These are phyloP conservation scores for Inga laurina DNA, from an alignment of 306 rosid species.

Conservation along the genomic window DNA sequence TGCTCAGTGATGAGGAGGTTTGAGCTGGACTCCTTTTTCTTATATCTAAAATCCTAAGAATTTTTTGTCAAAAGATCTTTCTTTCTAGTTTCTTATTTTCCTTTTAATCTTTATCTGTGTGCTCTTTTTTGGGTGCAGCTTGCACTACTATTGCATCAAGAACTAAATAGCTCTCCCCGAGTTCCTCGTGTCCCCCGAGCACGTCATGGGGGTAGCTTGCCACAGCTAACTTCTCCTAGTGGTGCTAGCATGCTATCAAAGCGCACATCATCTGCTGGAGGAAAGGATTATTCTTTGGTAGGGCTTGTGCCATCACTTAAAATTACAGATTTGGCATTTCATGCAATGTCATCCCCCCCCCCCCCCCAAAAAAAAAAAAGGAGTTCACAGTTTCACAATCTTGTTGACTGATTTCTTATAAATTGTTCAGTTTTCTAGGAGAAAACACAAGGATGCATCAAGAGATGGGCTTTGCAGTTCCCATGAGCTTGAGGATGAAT, in stretches of 20 bases:
- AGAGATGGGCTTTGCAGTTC: slow-evolving; percentile 68
- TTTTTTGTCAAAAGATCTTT: background rate
- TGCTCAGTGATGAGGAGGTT: slow-evolving; percentile 95
- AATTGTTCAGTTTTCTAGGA: slow-evolving; percentile 61
- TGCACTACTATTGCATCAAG: slow-evolving; percentile 92
- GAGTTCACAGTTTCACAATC: slow-evolving; percentile 11
- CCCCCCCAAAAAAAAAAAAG: too few relatives aligned
- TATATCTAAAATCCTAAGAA: slow-evolving; percentile 5
- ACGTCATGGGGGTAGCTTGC: slow-evolving; percentile 79
- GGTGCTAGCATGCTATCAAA: slow-evolving; percentile 74
- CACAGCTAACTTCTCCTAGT: slow-evolving; percentile 76
- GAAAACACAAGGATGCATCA: slow-evolving; percentile 76
- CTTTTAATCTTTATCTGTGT: slow-evolving; percentile 1
- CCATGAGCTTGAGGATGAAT: slow-evolving; percentile 73
- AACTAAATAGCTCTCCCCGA: slow-evolving; percentile 95
- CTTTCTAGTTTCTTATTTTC: slow-evolving; percentile 15
- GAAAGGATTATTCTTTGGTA: slow-evolving; percentile 80
- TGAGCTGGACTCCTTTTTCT: slow-evolving; percentile 32
- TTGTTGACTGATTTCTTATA: slow-evolving; percentile 24
- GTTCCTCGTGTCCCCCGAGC: slow-evolving; percentile 98
- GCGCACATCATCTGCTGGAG: slow-evolving; percentile 72
- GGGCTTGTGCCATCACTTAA: slow-evolving; percentile 19
- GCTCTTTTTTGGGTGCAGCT: slow-evolving; percentile 46
- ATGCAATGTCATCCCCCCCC: background rate
- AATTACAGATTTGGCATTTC: slow-evolving; percentile 23